Evolutionary conservation across 1,284 basidiomycete genomes (phyloP).

Genomic region (Neolentinus lepideus): DNA sequence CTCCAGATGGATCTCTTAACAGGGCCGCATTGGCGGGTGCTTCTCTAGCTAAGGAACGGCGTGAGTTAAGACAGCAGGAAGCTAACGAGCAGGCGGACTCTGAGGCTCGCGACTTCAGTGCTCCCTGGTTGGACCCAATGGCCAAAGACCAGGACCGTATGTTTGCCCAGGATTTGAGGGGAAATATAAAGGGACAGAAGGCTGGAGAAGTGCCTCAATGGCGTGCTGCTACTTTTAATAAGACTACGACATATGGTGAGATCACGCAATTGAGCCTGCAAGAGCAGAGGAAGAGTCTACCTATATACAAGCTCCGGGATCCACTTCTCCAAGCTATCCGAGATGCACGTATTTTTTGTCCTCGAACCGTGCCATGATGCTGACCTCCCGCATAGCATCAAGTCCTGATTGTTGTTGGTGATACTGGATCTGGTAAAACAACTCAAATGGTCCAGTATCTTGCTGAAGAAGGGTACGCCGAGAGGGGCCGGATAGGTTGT

Average conservation of each 20-base stretch:
- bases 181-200: conserved; percentile 77
- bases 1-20: conserved; percentile 92
- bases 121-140: conserved; percentile 99
- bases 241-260: conserved; percentile 94
- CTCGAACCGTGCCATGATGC: conserved; percentile 2
- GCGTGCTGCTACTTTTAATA: conserved; percentile 93
- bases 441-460: conserved; percentile 94
- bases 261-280: conserved; percentile 89
- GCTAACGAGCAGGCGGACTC: conserved; percentile 93
- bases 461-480: conserved; percentile 84
- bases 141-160: conserved; percentile 79
- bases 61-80: conserved; percentile 92
- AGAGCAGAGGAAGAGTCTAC: conserved; percentile 87
- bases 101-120: conserved; percentile 87
- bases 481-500: conserved; percentile 47
- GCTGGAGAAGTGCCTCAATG: conserved; percentile 82
- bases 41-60: conserved; percentile 89
- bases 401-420: conserved; percentile 87
- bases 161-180: conserved; percentile 92
- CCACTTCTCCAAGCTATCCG: conserved; percentile 87
- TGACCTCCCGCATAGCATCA: conserved; percentile 68
- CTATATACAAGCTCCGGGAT: conserved; percentile 95
- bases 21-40: conserved; percentile 92
- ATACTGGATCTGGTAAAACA: conserved; percentile 92
- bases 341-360: conserved; percentile 50